Evolutionary conservation across 345 rosid species (phyloP).

Genomic region (Mangifera indica): DNA sequence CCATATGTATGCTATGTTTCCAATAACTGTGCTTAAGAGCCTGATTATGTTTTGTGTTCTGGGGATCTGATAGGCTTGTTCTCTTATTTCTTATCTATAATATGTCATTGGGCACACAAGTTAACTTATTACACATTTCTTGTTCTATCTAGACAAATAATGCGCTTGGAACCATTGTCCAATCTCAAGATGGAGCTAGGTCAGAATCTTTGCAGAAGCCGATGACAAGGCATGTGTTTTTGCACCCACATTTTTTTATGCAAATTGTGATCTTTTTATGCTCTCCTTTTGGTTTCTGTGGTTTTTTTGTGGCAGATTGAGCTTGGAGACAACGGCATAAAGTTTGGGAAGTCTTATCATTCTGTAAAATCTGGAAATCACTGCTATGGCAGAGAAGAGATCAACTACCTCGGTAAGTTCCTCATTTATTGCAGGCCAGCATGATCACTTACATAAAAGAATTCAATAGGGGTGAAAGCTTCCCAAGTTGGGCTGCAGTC

Average conservation of each 20-base stretch:
- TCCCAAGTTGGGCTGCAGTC: neutral
- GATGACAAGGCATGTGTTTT: constrained; percentile 57
- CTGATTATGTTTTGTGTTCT: constrained; percentile 30
- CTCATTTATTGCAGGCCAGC: constrained; percentile 21
- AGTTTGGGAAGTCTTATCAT: constrained; percentile 6
- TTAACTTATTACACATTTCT: constrained; percentile 14
- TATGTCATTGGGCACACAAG: constrained; percentile 19
- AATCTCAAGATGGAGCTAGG: constrained; percentile 55
- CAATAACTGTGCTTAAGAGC: constrained; percentile 54
- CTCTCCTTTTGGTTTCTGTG: constrained; percentile 26
- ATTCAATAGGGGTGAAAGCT: neutral
- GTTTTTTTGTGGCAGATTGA: constrained; percentile 35
- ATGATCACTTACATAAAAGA: neutral
- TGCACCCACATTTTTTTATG: constrained; percentile 29
- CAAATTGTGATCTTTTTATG: constrained; percentile 38
- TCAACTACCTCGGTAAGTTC: constrained; percentile 24
- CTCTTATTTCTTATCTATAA: constrained; percentile 7
- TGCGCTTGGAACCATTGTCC: constrained; percentile 40
- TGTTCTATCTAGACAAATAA: constrained; percentile 36
- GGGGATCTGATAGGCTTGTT: constrained; percentile 30
- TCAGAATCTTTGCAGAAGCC: constrained; percentile 66
- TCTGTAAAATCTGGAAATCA: neutral
- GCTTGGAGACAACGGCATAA: constrained; percentile 32
- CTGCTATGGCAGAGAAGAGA: neutral
- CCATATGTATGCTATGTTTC: constrained; percentile 51